Conservation (phyloP, 768 basidiomycete genomes). For the Epithele typhae region DNA sequence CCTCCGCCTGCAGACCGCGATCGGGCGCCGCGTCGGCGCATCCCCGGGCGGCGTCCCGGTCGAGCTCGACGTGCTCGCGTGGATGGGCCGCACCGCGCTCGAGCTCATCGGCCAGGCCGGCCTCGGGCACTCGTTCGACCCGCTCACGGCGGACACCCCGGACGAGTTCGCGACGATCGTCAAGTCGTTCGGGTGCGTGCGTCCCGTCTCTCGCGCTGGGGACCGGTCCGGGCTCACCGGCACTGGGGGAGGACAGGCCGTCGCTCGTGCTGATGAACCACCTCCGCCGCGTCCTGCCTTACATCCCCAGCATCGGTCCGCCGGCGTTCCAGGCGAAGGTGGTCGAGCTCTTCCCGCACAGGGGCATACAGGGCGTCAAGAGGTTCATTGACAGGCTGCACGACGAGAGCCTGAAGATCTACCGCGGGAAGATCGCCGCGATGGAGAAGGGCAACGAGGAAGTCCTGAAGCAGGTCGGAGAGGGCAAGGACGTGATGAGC, state of each 20-base stretch:
- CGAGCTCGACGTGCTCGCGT: constrained; percentile 13
- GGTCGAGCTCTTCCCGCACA: constrained; percentile 36
- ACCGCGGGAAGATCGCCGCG: constrained; percentile 33
- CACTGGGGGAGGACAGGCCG: not conserved
- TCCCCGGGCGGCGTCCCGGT: not conserved
- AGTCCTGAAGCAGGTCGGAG: constrained; percentile 19
- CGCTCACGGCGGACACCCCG: constrained; percentile 5
- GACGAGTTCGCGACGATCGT: constrained; percentile 15
- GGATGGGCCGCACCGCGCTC: constrained; percentile 17
- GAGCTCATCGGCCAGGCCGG: constrained; percentile 17
- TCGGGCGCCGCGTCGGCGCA: not conserved
- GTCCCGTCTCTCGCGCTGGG: not conserved
- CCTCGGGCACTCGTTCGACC: constrained; percentile 17
- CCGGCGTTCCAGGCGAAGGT: constrained; percentile 38
- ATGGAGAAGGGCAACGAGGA: constrained; percentile 23
- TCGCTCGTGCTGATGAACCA: constrained; percentile 20
- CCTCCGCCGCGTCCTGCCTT: constrained; percentile 40
- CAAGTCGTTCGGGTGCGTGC: constrained; percentile 16
- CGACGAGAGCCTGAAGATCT: constrained; percentile 34
- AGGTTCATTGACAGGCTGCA: constrained; percentile 46
- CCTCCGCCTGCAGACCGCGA: constrained; percentile 8
- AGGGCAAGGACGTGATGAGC: constrained; percentile 46
- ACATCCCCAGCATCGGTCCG: constrained; percentile 36
- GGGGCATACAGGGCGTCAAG: constrained; percentile 37
- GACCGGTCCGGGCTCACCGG: not conserved